Evolutionary conservation across 768 basidiomycete species (phyloP).

Genomic region (Porphyrellus cyaneotinctus): DNA sequence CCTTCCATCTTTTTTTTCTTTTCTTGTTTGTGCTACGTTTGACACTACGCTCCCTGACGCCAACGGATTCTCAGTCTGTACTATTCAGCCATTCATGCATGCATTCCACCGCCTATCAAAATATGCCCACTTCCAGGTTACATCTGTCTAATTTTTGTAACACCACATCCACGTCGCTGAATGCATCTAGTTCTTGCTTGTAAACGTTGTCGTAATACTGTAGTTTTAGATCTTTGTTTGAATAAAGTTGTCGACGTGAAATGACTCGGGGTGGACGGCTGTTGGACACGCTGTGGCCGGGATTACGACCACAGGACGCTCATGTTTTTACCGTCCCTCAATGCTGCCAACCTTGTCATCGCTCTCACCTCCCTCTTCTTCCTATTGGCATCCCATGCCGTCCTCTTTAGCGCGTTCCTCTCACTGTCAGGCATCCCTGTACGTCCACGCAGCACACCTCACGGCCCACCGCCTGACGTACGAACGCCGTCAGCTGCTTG

Average conservation of each 20-base stretch:
- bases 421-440: slow-evolving; percentile 51
- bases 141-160: slow-evolving; percentile 32
- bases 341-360: slow-evolving; percentile 48
- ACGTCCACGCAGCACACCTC: slow-evolving; percentile 23
- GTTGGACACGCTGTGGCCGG: slow-evolving; percentile 21
- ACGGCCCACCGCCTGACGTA: slow-evolving; percentile 19
- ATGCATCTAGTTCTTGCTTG: slow-evolving; percentile 14
- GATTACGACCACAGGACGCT: slow-evolving; percentile 31
- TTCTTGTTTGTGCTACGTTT: slow-evolving; percentile 9
- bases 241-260: slow-evolving; percentile 15
- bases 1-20: slow-evolving; percentile 3
- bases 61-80: slow-evolving; percentile 24
- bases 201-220: slow-evolving; percentile 21
- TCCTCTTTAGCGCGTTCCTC: slow-evolving; percentile 62
- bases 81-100: slow-evolving; percentile 27
- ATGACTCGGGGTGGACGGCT: slow-evolving; percentile 6
- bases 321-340: slow-evolving; percentile 25
- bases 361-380: slow-evolving; percentile 49
- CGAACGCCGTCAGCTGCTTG: slow-evolving; percentile 48
- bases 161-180: slow-evolving; percentile 16
- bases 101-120: slow-evolving; percentile 19
- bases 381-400: slow-evolving; percentile 53
- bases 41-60: slow-evolving; percentile 15
- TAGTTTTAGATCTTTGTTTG: slow-evolving; percentile 27
- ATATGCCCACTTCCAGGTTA: slow-evolving; percentile 24